These are phyloP conservation scores for Tephrocybe sp. DNA, from an alignment of 768 basidiomycete genomes.

Conservation along the genomic window DNA sequence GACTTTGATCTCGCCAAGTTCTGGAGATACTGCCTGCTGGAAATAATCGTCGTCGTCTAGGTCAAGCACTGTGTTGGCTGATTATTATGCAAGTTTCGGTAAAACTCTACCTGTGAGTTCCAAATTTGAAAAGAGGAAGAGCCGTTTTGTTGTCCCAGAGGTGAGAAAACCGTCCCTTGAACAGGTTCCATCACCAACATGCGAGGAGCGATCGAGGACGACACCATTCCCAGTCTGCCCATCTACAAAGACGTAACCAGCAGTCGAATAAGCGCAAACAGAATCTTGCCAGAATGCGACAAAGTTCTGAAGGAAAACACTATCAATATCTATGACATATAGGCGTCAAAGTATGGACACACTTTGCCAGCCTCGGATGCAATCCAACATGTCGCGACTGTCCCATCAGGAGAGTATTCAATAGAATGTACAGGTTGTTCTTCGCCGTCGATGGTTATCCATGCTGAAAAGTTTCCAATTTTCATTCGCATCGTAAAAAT, in stretches of 20 bases:
- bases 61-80: not conserved
- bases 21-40: not conserved
- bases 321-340: not conserved
- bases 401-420: constrained; percentile 13
- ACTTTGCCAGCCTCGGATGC: constrained; percentile 25
- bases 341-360: not conserved
- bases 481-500: constrained; percentile 8
- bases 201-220: not conserved
- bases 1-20: constrained; percentile 16
- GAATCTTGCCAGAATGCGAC: constrained; percentile 14
- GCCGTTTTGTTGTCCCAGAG: constrained; percentile 8
- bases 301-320: constrained; percentile 13
- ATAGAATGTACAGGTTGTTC: constrained; percentile 14
- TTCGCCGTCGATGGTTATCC: constrained; percentile 15
- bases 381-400: constrained; percentile 21
- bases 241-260: constrained; percentile 11
- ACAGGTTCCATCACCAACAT: not conserved
- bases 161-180: not conserved
- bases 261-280: not conserved
- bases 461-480: constrained; percentile 14
- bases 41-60: constrained; percentile 21
- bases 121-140: constrained; percentile 17
- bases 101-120: constrained; percentile 17
- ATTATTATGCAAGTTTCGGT: not conserved
- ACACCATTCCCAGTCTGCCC: constrained; percentile 1